Evolutionary conservation across 805 yeast genomes (phyloP).

Genomic region (Wickerhamiella azymoides): DNA sequence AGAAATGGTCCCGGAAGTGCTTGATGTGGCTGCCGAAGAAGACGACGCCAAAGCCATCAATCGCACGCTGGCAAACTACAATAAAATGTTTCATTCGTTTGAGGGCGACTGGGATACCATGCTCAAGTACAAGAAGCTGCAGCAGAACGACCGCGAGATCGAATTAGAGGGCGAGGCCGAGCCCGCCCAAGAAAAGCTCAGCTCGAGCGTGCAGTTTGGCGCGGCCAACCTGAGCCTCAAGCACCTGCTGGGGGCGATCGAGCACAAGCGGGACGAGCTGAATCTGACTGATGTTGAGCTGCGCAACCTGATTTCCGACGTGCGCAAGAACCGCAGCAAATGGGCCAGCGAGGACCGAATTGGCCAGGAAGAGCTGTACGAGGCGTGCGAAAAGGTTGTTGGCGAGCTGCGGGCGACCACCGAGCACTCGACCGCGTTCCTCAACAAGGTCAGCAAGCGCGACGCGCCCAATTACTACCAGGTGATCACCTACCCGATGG

Average conservation of each 20-base stretch:
- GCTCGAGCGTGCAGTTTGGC: slow-evolving; percentile 38
- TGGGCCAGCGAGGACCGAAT: slow-evolving; percentile 94
- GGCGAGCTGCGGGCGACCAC: slow-evolving; percentile 80
- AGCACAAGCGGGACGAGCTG: slow-evolving; percentile 61
- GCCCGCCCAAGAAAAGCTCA: slow-evolving; percentile 15
- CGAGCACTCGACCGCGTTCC: slow-evolving; percentile 90
- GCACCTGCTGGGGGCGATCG: slow-evolving; percentile 66
- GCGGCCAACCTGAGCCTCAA: slow-evolving; percentile 68
- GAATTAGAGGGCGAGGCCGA: slow-evolving; percentile 22
- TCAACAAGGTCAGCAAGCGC: slow-evolving; percentile 90
- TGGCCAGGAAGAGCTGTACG: slow-evolving; percentile 96
- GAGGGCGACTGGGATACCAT: slow-evolving; percentile 61
- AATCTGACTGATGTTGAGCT: slow-evolving; percentile 66
- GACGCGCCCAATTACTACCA: slow-evolving; percentile 96
- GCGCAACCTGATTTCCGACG: slow-evolving; percentile 76
- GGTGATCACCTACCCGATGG: slow-evolving; percentile 90
- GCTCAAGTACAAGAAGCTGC: slow-evolving; percentile 59
- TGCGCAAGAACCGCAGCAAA: slow-evolving; percentile 85
- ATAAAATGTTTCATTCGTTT: slow-evolving; percentile 50
- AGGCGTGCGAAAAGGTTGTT: slow-evolving; percentile 93
- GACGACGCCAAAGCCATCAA: slow-evolving; percentile 14
- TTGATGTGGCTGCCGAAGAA: slow-evolving; percentile 15
- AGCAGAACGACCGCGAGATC: slow-evolving; percentile 63
- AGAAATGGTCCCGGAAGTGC: slow-evolving; percentile 13
- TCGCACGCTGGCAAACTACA: slow-evolving; percentile 32